These are phyloP conservation scores for Xylona heveae DNA, from an alignment of 495 filamentous ascomycete species.

Conservation along the genomic window DNA sequence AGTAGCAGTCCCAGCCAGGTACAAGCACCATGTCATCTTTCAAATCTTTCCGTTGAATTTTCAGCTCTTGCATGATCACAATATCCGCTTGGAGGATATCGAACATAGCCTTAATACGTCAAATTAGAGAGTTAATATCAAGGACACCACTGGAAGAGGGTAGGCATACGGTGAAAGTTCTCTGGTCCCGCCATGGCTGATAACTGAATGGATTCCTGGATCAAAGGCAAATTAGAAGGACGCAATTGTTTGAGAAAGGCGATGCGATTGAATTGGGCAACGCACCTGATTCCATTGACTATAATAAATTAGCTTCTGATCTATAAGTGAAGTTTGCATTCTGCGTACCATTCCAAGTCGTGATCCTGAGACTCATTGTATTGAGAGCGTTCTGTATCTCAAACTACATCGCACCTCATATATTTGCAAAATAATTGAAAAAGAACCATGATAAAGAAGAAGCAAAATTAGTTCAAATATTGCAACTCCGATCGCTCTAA, in stretches of 20 bases:
- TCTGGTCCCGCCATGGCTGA: constrained; percentile 77
- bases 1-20: constrained; percentile 90
- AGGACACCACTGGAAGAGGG: neutral
- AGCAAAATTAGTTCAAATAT: too few species aligned
- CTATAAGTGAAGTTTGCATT: too few species aligned
- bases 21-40: constrained; percentile 91
- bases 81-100: constrained; percentile 86
- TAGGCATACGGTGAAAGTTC: constrained; percentile 49
- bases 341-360: constrained; percentile 69
- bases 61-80: constrained; percentile 86
- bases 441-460: too few species aligned
- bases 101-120: constrained; percentile 56
- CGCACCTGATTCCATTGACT: constrained; percentile 89
- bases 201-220: constrained; percentile 84
- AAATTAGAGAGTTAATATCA: neutral
- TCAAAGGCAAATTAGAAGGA: neutral
- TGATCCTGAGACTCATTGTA: constrained; percentile 56
- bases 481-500: too few species aligned
- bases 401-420: too few species aligned
- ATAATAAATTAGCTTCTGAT: constrained; percentile 7
- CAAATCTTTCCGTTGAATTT: constrained; percentile 88
- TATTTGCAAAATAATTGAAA: too few species aligned
- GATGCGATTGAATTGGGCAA: constrained; percentile 7
- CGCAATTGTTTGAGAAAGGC: neutral
- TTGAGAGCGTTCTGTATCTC: neutral